Base-by-base conservation (phyloP, 2,329 filamentous ascomycete genomes). In the Cadophora luteo-olivacea region DNA sequence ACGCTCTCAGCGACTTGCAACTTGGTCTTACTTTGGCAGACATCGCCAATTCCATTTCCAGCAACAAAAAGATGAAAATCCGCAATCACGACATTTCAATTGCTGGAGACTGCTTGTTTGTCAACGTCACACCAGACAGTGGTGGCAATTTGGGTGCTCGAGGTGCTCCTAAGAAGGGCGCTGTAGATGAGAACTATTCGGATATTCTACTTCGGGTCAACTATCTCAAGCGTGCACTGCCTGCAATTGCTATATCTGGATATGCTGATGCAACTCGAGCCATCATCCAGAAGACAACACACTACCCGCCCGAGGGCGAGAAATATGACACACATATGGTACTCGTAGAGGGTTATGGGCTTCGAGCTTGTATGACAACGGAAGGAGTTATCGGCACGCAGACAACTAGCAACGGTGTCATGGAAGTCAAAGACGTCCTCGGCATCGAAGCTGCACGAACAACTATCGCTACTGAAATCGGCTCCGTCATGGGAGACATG, bases 391-490 rank as follows among this genome's bases (percentile, higher is more conserved):
- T 97, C 66, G 94, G 94, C 66, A 90, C 88, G 24, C 84, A 86
- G 73, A 91, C 90, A 2, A 86, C 85, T 9, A 91, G 91, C 70
- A 99, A 99, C 83, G 93, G 90, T 76, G 90, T 99, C 73, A 93
- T 97, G 87, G 96, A 99, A 81, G 91, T 90, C 75, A 86, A 88
- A 45, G 89, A 96, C 29, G 90, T 98, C 0, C 88, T 99, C 3
- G 96, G 96, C 61, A 97, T 99, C 75, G 96, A 99, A 83, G 96
- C 96, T 0, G 96, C 96, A 3, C 89, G 95, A 69, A 87, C 87
- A 3, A 97, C 94, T 7, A 98, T 99, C 77, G 92, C 96, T 61
- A 84, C 87, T 57, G 96, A 99, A 82, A 98, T 99, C 76, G 87
- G 86, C 64, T 85, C 86, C 64, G 96, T 98, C 77, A 99, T 98